A percentile compares a stretch with the other conserved stretches of the same genome.
Conservation (phyloP, 1,284 basidiomycete genomes). For the Rhodotorula sp. region DNA sequence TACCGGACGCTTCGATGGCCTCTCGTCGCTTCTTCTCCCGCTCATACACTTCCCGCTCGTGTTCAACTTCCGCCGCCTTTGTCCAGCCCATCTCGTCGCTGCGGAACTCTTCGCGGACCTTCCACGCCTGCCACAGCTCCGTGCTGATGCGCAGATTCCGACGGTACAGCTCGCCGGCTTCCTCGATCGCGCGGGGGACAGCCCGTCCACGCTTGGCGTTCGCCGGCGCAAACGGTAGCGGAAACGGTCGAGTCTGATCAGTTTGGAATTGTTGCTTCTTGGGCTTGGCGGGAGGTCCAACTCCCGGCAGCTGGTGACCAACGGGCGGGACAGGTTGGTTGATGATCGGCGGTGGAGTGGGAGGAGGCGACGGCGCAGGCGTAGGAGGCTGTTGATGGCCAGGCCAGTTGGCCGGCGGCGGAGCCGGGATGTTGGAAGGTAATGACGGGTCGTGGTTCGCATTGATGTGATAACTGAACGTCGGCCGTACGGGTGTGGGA, state of each 20-base stretch:
- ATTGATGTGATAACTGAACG: constrained; percentile 68
- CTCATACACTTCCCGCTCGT: constrained; percentile 25
- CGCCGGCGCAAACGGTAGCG: constrained; percentile 81
- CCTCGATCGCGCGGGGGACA: constrained; percentile 92
- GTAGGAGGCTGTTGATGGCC: constrained; percentile 28
- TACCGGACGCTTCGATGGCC: constrained; percentile 18
- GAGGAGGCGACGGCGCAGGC: constrained; percentile 45
- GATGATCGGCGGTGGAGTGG: constrained; percentile 64
- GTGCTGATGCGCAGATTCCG: constrained; percentile 88
- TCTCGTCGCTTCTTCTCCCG: constrained; percentile 41
- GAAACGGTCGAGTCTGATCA: constrained; percentile 88
- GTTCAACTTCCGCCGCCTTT: constrained; percentile 55
- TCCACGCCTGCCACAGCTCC: constrained; percentile 90
- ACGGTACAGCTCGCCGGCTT: constrained; percentile 87
- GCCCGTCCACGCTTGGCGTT: constrained; percentile 51
- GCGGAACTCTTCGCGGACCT: constrained; percentile 90
- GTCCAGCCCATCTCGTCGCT: constrained; percentile 88
- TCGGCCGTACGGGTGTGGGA: constrained; percentile 77
- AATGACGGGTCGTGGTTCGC: constrained; percentile 43
- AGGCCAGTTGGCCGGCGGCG: constrained; percentile 17
- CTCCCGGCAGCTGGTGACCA: constrained; percentile 61
- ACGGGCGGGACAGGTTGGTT: constrained; percentile 50
- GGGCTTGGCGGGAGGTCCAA: constrained; percentile 63
- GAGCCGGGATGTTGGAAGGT: constrained; percentile 28
- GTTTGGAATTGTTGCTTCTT: constrained; percentile 99